Evolutionary conservation across 805 yeast species (phyloP).

Genomic region (Isabelozyma gotoi): DNA sequence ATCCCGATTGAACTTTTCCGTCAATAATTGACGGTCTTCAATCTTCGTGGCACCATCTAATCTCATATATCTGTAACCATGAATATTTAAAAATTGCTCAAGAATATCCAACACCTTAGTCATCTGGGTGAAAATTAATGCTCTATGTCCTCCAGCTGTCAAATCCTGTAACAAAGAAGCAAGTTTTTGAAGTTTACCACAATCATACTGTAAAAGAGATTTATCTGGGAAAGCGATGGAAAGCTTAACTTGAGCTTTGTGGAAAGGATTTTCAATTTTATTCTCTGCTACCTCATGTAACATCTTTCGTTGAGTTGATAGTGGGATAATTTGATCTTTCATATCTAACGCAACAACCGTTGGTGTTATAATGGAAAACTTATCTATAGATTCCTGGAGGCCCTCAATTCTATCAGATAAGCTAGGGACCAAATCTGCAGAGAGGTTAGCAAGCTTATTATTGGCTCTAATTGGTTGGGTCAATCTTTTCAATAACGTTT

Average conservation of each 20-base stretch:
- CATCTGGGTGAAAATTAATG: constrained; percentile 96
- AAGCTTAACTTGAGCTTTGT: constrained; percentile 78
- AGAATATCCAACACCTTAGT: constrained; percentile 91
- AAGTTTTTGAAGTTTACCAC: constrained; percentile 91
- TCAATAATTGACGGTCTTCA: constrained; percentile 92
- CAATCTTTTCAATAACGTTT: constrained; percentile 49
- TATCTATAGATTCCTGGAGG: constrained; percentile 58
- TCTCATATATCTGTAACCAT: constrained; percentile 92
- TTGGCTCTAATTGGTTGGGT: constrained; percentile 9
- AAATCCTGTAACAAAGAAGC: constrained; percentile 74
- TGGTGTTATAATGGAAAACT: constrained; percentile 87
- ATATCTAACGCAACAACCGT: constrained; percentile 75
- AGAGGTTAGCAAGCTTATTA: constrained; percentile 10
- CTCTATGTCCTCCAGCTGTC: constrained; percentile 87
- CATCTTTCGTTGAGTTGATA: constrained; percentile 30
- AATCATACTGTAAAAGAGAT: constrained; percentile 86
- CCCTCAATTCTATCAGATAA: constrained; percentile 26
- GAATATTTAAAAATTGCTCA: constrained; percentile 90
- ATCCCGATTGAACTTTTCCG: constrained; percentile 90
- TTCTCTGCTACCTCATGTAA: constrained; percentile 28
- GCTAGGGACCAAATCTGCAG: constrained; percentile 19
- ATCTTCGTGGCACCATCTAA: constrained; percentile 96
- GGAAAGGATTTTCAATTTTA: constrained; percentile 59
- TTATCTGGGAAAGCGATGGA: constrained; percentile 97
- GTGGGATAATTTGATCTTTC: constrained; percentile 51